These are phyloP conservation scores for Debaryomycetaceae sp. DNA, from an alignment of 1,139 yeast species.

Conservation along the genomic window DNA sequence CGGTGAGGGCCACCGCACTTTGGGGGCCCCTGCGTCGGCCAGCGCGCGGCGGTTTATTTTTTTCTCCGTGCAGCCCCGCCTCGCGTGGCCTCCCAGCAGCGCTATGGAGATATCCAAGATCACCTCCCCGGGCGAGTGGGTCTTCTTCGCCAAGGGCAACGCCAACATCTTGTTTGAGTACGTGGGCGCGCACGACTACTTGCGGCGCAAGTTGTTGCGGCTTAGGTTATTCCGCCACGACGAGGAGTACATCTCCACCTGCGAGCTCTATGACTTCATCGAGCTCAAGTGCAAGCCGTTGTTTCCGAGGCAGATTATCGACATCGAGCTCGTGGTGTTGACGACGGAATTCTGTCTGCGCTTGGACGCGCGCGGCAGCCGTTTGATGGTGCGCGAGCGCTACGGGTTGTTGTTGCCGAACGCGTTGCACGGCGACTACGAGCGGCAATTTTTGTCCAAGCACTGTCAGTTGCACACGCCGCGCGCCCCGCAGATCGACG, in stretches of 20 bases:
- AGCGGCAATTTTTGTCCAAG: conserved; percentile 26
- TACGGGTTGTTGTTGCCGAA: conserved; percentile 42
- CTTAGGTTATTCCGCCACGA: conserved; percentile 33
- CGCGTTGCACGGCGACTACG: conserved; percentile 31
- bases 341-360: conserved; percentile 30
- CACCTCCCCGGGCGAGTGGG: conserved; percentile 41
- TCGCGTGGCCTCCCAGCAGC: too few species aligned
- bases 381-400: conserved; percentile 33
- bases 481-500: conserved; percentile 4
- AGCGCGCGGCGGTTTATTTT: conserved; percentile 1
- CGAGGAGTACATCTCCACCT: conserved; percentile 39
- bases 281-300: conserved; percentile 38
- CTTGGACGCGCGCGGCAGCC: conserved; percentile 25
- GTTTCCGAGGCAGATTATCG: conserved; percentile 36
- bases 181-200: conserved; percentile 32
- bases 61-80: background rate
- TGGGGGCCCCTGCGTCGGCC: too few species aligned
- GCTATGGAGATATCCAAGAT: conserved; percentile 40
- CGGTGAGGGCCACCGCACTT: background rate
- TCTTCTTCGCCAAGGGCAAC: conserved; percentile 41
- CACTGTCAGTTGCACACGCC: conserved; percentile 34
- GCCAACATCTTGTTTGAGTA: conserved; percentile 44
- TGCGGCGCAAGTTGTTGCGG: conserved; percentile 33
- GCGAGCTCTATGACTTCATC: conserved; percentile 40
- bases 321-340: conserved; percentile 35